phyloP scores from a whole-genome alignment of 441 rosid species.

The Francoa sonchifolia region DNA sequence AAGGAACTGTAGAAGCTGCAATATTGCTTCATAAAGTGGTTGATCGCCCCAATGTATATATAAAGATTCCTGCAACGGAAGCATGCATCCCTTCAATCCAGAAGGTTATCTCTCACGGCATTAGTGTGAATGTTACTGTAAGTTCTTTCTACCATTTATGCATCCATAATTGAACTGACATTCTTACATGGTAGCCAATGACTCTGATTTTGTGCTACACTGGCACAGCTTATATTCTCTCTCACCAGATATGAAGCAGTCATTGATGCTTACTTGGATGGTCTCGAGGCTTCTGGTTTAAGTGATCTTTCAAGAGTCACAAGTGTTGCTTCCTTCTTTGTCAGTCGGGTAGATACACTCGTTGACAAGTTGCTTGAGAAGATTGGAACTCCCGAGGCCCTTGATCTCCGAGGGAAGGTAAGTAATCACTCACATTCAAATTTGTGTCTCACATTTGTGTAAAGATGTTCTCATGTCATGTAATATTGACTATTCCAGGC shows the following conservation, averaged over 20 bases:
- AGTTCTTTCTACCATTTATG: too few relatives aligned
- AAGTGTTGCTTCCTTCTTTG: conserved; percentile 95
- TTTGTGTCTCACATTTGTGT: too few relatives aligned
- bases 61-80: conserved; percentile 96
- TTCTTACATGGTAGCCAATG: not conserved
- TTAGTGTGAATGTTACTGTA: conserved; percentile 95
- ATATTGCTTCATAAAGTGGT: conserved; percentile 85
- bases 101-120: conserved; percentile 79
- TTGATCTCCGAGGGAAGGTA: conserved; percentile 95
- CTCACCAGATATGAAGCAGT: conserved; percentile 90
- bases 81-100: conserved; percentile 88
- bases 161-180: not conserved
- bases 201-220: conserved; percentile 5
- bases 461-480: conserved; percentile 6
- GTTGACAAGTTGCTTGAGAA: conserved; percentile 90
- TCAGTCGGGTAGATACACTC: conserved; percentile 91
- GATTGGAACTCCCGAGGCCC: conserved; percentile 88
- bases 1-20: conserved; percentile 80
- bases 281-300: conserved; percentile 91
- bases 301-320: conserved; percentile 87
- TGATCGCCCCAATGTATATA: conserved; percentile 73
- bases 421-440: too few relatives aligned
- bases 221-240: conserved; percentile 81
- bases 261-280: conserved; percentile 95
- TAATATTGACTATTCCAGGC: conserved; percentile 37